phyloP scores from a whole-genome alignment of 2,329 filamentous ascomycete species.

The Thelonectria olida region DNA sequence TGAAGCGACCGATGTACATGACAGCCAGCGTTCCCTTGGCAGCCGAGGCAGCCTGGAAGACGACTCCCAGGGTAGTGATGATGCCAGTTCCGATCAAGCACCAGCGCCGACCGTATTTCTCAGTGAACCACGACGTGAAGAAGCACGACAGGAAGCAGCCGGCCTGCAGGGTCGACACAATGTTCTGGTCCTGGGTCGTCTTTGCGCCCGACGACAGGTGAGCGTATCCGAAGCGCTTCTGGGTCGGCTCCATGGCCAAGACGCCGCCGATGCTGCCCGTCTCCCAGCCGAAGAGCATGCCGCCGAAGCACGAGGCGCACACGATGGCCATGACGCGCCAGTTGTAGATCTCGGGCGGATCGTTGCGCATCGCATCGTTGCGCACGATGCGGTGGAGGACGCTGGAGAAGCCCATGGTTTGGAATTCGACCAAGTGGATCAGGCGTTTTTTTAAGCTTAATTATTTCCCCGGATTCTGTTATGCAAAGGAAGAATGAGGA shows the following conservation, averaged over 20 bases:
- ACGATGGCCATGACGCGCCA: conserved; percentile 74
- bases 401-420: conserved; percentile 52
- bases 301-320: conserved; percentile 74
- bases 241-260: conserved; percentile 67
- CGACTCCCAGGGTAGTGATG: conserved; percentile 67
- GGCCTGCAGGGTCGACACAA: conserved; percentile 76
- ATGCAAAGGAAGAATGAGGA: too few relatives aligned
- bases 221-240: conserved; percentile 52
- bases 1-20: conserved; percentile 73
- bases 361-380: conserved; percentile 76
- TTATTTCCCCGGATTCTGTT: background rate
- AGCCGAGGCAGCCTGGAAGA: conserved; percentile 70
- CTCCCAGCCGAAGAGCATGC: conserved; percentile 61
- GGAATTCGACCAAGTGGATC: conserved; percentile 13
- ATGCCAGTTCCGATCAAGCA: conserved; percentile 65
- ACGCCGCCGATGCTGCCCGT: conserved; percentile 76
- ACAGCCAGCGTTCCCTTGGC: conserved; percentile 61
- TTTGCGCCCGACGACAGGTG: conserved; percentile 38
- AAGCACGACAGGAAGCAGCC: conserved; percentile 74
- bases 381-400: conserved; percentile 67
- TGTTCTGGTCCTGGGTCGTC: conserved; percentile 69
- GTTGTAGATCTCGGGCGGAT: conserved; percentile 74
- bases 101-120: conserved; percentile 63
- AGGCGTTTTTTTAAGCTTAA: background rate
- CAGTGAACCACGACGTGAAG: conserved; percentile 61